These are phyloP conservation scores for Peronospora destructor DNA, from an alignment of 352 stramenopile genomes.

Conservation along the genomic window DNA sequence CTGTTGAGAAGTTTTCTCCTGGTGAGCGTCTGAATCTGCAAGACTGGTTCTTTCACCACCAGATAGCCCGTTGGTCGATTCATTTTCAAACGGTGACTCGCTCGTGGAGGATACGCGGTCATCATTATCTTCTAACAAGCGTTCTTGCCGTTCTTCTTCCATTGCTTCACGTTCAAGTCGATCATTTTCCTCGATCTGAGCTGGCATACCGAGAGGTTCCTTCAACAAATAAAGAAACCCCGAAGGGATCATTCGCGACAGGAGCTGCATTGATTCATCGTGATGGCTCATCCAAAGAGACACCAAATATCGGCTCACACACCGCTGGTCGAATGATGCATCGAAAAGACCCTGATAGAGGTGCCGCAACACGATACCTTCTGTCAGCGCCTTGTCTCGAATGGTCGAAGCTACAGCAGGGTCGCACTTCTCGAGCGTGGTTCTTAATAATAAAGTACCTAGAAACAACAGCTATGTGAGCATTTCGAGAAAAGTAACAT, in stretches of 20 bases:
- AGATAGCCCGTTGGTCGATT: constrained; percentile 11
- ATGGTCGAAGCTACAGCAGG: constrained; percentile 76
- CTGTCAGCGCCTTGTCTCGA: constrained; percentile 87
- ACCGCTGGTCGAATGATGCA: constrained; percentile 87
- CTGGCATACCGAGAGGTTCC: constrained; percentile 68
- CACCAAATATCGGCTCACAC: constrained; percentile 91
- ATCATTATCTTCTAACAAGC: constrained; percentile 26
- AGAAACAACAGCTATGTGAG: constrained; percentile 12
- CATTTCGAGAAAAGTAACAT: not conserved
- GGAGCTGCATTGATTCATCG: constrained; percentile 79
- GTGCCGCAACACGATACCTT: constrained; percentile 89
- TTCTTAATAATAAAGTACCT: constrained; percentile 88
- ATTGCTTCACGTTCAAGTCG: constrained; percentile 68
- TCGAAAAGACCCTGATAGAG: constrained; percentile 92
- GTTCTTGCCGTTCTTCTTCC: constrained; percentile 35
- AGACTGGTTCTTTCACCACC: constrained; percentile 6
- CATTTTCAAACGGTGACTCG: constrained; percentile 25
- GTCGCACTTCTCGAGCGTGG: constrained; percentile 85
- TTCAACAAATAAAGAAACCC: constrained; percentile 87
- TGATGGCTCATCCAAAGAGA: constrained; percentile 92
- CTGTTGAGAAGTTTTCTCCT: constrained; percentile 16
- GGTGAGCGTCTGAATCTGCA: constrained; percentile 10
- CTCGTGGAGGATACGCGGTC: constrained; percentile 33
- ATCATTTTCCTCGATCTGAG: constrained; percentile 84
- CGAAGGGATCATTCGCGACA: constrained; percentile 85